Evolutionary conservation across 805 yeast species (phyloP), one percentile per base, ranked within the genome.

Genomic region (Yarrowia phangngaensis): DNA sequence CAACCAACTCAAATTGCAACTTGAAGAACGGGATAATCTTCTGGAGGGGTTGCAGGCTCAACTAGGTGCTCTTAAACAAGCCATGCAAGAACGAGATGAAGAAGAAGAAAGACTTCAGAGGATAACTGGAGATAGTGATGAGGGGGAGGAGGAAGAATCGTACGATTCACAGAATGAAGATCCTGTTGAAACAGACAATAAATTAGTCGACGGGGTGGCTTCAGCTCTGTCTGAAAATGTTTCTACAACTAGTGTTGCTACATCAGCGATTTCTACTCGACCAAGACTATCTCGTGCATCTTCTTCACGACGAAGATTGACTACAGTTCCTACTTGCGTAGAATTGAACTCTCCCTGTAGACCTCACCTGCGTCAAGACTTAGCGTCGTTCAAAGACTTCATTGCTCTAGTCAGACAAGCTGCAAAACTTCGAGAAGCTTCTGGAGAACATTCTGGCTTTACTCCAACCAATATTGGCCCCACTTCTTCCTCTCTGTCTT

Each of bases 11-110:
- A 70, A 84, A 61, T 89, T 82, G 66, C 90, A 84, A 61, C 71
- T 84, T 57, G 87, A 70, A 27, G 95, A 87, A 61, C 80, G 80
- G 59, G 87, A 86, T 58, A 63, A 68, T 12, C 73, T 86, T 11
- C 72, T 88, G 29, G 82, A 74, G 19, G 72, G 78, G 51, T 67
- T 86, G 52, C 79, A 76, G 55, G 73, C 74, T 33, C 95, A 89
- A 68, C 66, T 88, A 53, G 71, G 67, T 20, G 83, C 79, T 49
- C 69, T 88, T 16, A 75, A 77, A 54, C 70, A 66, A 22, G 82
- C 80, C 51, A 68, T 88, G 24, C 76, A 76, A 47, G 73, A 72
- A 38, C 64, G 80, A 54, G 85, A 75, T 50, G 74, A 70, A 24
- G 65, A 68, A 35, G 65, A 51, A 13, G 55, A 54, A n/a, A 27